Evolutionary conservation across 768 basidiomycete genomes (phyloP), one percentile per base, ranked within the genome.

Genomic region (Lentinula boryana): DNA sequence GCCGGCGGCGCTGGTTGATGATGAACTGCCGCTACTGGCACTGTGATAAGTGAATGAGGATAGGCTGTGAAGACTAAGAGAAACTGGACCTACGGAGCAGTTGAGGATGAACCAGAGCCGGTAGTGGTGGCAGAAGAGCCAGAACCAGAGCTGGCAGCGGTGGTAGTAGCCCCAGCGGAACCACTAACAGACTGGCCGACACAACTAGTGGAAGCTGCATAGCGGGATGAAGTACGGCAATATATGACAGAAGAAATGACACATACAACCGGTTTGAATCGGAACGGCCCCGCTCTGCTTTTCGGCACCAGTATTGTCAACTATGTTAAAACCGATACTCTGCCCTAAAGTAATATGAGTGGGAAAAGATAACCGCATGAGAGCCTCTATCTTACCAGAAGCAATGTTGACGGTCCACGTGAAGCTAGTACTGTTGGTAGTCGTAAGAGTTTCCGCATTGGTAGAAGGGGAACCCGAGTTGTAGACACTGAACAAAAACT

Each of bases 361-460:
- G 8, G 32, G 4, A 33, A 43, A 18, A 9, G n/a, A 56, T 13
- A 35, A 9, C 36, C 15, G 15, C 16, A 27, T 3, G 21, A 7
- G 16, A 21, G 40, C 71, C 9, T 13, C 7, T 7, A 18, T 5
- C 76, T 60, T 50, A 83, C 88, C 76, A 13, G 74, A 63, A 1
- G 78, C 52, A 38, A 79, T 67, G 74, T 86, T 84, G 56, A 78
- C 80, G 0, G 31, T 58, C 89, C 89, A 92, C 21, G 80, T 83
- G 62, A 79, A 55, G 4, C 75, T 72, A 23, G 71, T 82, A 15
- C 70, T 68, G 6, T 64, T 71, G 40, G 75, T 71, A 54, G 65
- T n/a, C 40, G 76, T 74, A 64, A 89, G 78, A 66, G 75, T 71
- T 54, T 78, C 67, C 57, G 90, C 54, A 49, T 85, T 69, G 21